phyloP scores from a whole-genome alignment of 805 yeast species.

The Candida tammaniensis region DNA sequence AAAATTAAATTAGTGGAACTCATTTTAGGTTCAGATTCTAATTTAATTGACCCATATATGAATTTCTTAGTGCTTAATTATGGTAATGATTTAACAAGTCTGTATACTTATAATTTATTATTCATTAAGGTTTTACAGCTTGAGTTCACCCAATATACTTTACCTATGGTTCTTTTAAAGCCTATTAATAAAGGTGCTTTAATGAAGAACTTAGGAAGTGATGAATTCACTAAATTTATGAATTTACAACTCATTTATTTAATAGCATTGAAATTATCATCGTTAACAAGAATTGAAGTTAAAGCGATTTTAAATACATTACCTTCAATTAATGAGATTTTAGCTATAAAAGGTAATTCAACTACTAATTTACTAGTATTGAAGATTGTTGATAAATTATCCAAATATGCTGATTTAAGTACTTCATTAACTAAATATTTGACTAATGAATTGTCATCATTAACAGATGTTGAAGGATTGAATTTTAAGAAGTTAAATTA shows the following conservation, averaged over 20 bases:
- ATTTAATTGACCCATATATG: slow-evolving; percentile 70
- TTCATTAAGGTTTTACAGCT: slow-evolving; percentile 57
- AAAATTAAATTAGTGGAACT: slow-evolving; percentile 56
- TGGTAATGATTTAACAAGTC: slow-evolving; percentile 42
- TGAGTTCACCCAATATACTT: slow-evolving; percentile 51
- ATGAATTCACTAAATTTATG: slow-evolving; percentile 59
- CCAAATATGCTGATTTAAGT: slow-evolving; percentile 9
- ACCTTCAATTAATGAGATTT: slow-evolving; percentile 9
- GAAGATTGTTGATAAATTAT: slow-evolving; percentile 8
- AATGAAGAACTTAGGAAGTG: slow-evolving; percentile 48
- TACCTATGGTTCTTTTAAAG: slow-evolving; percentile 61
- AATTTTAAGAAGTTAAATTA: slow-evolving; percentile 11
- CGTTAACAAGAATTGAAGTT: slow-evolving; percentile 5
- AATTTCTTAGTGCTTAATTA: slow-evolving; percentile 50
- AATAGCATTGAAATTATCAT: slow-evolving; percentile 51
- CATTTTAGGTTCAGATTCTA: slow-evolving; percentile 57
- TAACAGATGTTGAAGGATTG: slow-evolving; percentile 3
- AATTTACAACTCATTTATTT: slow-evolving; percentile 58
- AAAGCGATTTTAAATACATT: slow-evolving; percentile 7
- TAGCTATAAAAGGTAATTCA: slow-evolving; percentile 4
- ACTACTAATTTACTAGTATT: slow-evolving; percentile 2
- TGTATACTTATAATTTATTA: slow-evolving; percentile 46
- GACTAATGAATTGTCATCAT: neutral
- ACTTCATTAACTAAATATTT: slow-evolving; percentile 8
- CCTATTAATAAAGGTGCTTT: slow-evolving; percentile 59